phyloP scores from a whole-genome alignment of 352 stramenopile species.

The Phytophthora idaei region DNA sequence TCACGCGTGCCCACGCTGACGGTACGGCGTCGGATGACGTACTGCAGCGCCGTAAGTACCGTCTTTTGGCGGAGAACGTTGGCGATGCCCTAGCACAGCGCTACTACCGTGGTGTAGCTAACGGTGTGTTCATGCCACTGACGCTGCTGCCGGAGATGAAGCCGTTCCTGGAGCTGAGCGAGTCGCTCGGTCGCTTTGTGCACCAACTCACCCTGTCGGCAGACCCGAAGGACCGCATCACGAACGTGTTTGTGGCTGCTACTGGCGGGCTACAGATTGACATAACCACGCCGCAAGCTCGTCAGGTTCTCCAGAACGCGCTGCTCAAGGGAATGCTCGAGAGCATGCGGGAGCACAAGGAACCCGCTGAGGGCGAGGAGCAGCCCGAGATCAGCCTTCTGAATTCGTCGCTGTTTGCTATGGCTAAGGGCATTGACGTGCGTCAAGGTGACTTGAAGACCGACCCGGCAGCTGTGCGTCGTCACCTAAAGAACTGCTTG shows the following conservation, averaged over 20 bases:
- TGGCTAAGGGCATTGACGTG: conserved; percentile 81
- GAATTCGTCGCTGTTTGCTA: conserved; percentile 73
- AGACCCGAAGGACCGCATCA: conserved; percentile 67
- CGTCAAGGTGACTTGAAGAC: conserved; percentile 63
- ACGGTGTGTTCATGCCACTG: conserved; percentile 83
- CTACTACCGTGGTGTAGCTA: conserved; percentile 82
- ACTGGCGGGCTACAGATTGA: conserved; percentile 74
- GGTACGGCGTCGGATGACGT: conserved; percentile 86
- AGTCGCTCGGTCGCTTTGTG: conserved; percentile 76
- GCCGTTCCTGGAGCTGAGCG: conserved; percentile 74
- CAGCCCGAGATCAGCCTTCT: conserved; percentile 53
- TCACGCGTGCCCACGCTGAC: conserved; percentile 90
- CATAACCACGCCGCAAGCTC: conserved; percentile 76
- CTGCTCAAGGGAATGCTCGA: conserved; percentile 80
- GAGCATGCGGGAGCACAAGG: conserved; percentile 49
- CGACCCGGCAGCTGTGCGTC: conserved; percentile 42
- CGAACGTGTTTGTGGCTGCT: conserved; percentile 66
- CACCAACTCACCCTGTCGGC: conserved; percentile 70
- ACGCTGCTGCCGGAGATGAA: conserved; percentile 83
- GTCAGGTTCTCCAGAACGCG: conserved; percentile 70
- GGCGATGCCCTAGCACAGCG: conserved; percentile 70
- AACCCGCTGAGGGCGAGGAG: conserved; percentile 11
- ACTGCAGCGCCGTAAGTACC: conserved; percentile 70
- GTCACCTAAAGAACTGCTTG: conserved; percentile 81
- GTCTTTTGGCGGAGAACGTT: conserved; percentile 79